Base-by-base conservation (phyloP, 495 filamentous ascomycete species). In the Talaromyces thailandensis region DNA sequence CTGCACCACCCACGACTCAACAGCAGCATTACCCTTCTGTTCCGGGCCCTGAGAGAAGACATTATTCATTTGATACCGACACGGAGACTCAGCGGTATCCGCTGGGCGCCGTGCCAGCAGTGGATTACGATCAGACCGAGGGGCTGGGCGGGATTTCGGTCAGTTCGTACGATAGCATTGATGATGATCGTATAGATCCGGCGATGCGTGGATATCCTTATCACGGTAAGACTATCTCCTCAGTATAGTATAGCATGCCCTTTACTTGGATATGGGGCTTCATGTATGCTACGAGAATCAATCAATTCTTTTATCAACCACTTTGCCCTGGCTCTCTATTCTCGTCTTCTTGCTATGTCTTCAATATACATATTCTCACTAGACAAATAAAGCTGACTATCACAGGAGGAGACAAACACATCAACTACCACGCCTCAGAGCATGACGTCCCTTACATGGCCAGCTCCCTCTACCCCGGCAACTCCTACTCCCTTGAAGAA, bases 161-260 rank as follows among this genome's bases (percentile, higher is more conserved):
- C 68, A 80, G 77, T 65, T 80, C 77, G 40, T 80, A 80, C 65
- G 77, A 80, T 56, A 79, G 76, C 62, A 72, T 80, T 63, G 77
- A 80, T 6, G 76, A 78, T 63, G 77, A 80, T 28, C 76, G 74
- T 60, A 70, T 65, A 51, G 77, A 79, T 71, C 62, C 62, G 7
- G 56, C 53, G 18, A 58, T 63, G 18, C 66, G 75, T 64, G 73
- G 71, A 48, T 78, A 79, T 70, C 73, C 75, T 29, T 78, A 77
- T 74, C 73, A 76, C 68, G 71, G 75, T 79, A 75, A 67, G 75
- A 69, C 50, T 58, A 64, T 67, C 59, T 56, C 62, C 62, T 62
- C 16, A 50, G 35, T 40, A 40, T 40, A 16, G 14, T 40, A 40
- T 40, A 40, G 35, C 35, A 40, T 40, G 35, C 35, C 14, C 35